phyloP scores from a whole-genome alignment of 352 stramenopile genomes.

The Pythium graminicola region DNA sequence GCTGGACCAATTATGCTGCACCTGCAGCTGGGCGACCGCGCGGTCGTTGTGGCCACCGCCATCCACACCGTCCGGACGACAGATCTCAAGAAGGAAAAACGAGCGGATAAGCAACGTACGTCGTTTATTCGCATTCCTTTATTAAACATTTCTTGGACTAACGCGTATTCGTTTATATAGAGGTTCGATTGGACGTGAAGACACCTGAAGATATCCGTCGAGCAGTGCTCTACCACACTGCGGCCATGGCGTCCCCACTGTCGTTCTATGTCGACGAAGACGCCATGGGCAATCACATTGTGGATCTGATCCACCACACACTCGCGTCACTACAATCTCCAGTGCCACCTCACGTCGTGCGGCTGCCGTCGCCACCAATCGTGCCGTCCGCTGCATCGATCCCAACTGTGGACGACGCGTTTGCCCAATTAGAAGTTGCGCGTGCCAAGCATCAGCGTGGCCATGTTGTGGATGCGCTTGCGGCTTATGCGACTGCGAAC shows the following conservation, averaged over 20 bases:
- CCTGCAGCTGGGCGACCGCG: constrained; percentile 6
- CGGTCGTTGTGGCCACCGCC: constrained; percentile 8
- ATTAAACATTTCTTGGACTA: background rate
- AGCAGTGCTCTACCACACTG: constrained; percentile 21
- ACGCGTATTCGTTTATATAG: background rate
- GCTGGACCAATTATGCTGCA: constrained; percentile 10
- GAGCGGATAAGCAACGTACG: constrained; percentile 11
- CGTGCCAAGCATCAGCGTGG: constrained; percentile 11
- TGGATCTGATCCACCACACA: background rate
- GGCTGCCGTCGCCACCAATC: background rate
- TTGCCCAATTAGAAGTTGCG: constrained; percentile 1
- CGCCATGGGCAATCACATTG: constrained; percentile 3
- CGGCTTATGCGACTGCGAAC: constrained; percentile 3
- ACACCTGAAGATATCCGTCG: constrained; percentile 10
- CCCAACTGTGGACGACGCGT: background rate
- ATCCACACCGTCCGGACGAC: background rate
- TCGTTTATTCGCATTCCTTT: background rate
- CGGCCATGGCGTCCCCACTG: constrained; percentile 8
- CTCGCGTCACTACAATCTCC: background rate
- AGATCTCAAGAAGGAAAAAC: background rate
- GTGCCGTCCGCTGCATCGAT: background rate
- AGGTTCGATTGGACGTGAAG: constrained; percentile 17
- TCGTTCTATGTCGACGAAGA: constrained; percentile 15
- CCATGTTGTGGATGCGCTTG: constrained; percentile 13
- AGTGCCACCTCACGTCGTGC: background rate